Evolutionary conservation across 1,284 basidiomycete species (phyloP).

Genomic region (Marasmius fiardii): DNA sequence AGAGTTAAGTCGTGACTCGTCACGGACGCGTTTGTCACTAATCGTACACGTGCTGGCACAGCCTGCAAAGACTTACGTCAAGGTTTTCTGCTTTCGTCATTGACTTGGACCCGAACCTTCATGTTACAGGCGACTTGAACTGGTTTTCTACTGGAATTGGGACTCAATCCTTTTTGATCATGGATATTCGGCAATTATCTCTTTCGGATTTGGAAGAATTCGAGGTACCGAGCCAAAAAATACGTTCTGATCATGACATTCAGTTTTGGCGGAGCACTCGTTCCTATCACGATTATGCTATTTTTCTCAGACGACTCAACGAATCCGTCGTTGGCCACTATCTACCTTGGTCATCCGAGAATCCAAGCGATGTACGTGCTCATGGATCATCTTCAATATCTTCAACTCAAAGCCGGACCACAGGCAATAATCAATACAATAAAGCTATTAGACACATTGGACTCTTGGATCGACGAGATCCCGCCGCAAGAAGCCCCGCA

Average conservation of each 20-base stretch:
- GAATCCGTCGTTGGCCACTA: slow-evolving; percentile 67
- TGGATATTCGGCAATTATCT: slow-evolving; percentile 40
- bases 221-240: slow-evolving; percentile 42
- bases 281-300: slow-evolving; percentile 68
- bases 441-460: slow-evolving; percentile 65
- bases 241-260: slow-evolving; percentile 69
- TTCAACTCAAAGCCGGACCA: slow-evolving; percentile 15
- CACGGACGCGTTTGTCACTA: background rate
- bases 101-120: background rate
- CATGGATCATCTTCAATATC: slow-evolving; percentile 4
- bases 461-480: slow-evolving; percentile 80
- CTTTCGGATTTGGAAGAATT: slow-evolving; percentile 30
- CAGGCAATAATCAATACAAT: slow-evolving; percentile 52
- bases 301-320: slow-evolving; percentile 72
- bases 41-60: too few relatives aligned
- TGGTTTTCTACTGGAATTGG: background rate
- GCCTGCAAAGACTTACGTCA: background rate
- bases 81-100: background rate
- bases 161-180: background rate
- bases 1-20: background rate
- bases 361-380: slow-evolving; percentile 34
- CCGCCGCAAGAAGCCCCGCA: slow-evolving; percentile 81
- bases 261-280: slow-evolving; percentile 62
- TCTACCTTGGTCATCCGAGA: slow-evolving; percentile 35
- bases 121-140: background rate